Conservation (phyloP, 2,329 filamentous ascomycete genomes). For the Lachnellula cervina region DNA sequence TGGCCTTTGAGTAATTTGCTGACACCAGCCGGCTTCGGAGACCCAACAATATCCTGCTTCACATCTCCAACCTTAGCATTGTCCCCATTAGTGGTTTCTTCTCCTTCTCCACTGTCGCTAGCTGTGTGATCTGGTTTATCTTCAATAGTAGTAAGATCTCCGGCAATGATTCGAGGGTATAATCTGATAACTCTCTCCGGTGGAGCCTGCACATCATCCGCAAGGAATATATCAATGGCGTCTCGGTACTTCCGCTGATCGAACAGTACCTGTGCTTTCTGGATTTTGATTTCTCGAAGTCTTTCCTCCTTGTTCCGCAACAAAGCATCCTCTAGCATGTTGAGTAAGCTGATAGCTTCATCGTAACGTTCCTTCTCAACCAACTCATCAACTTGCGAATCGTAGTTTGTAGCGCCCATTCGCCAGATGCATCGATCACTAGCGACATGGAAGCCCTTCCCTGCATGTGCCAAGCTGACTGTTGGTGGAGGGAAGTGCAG, state of each 20-base stretch:
- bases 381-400: conserved; percentile 80
- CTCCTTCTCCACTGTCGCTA: conserved; percentile 32
- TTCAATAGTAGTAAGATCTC: conserved; percentile 64
- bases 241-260: conserved; percentile 76
- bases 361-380: conserved; percentile 71
- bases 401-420: conserved; percentile 90
- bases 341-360: conserved; percentile 84
- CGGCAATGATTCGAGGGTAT: conserved; percentile 80
- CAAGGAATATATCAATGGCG: conserved; percentile 83
- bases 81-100: conserved; percentile 37
- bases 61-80: conserved; percentile 27
- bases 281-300: conserved; percentile 80
- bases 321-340: conserved; percentile 88
- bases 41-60: conserved; percentile 18
- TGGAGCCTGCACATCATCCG: conserved; percentile 71
- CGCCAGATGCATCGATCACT: conserved; percentile 93
- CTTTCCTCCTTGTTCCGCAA: conserved; percentile 76
- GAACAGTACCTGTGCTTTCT: conserved; percentile 84
- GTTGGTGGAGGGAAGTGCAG: conserved; percentile 91
- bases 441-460: conserved; percentile 89
- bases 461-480: conserved; percentile 89
- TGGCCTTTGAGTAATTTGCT: conserved; percentile 38
- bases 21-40: conserved; percentile 34
- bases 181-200: conserved; percentile 82
- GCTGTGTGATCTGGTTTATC: conserved; percentile 38